A percentile compares a stretch with the other conserved stretches of the same genome.
Conservation (phyloP, 225 moss, liverwort and hornwort genomes). For the Thuidium tamariscinum region DNA sequence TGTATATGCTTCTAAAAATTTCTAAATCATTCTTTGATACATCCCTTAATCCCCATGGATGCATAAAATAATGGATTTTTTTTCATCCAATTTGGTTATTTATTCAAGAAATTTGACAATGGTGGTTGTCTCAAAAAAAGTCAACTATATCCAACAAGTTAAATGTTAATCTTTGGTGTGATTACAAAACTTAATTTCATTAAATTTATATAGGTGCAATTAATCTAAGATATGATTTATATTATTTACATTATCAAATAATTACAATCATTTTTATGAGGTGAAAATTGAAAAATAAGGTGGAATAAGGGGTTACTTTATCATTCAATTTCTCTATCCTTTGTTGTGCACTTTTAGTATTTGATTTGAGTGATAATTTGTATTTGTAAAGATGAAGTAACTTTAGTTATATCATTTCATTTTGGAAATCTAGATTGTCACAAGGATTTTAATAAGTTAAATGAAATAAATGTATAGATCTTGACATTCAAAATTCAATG, state of each 20-base stretch:
- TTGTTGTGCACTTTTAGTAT: not conserved
- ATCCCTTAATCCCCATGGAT: rapidly evolving
- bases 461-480: rapidly evolving
- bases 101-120: not conserved
- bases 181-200: not conserved
- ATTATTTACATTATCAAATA: not conserved
- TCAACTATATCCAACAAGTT: not conserved
- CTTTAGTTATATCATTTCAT: not conserved
- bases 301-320: rapidly evolving
- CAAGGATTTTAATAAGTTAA: not conserved
- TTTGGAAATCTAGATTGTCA: not conserved
- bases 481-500: not conserved
- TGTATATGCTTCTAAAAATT: not conserved
- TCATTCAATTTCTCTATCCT: not conserved
- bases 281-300: not conserved
- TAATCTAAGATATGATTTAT: not conserved
- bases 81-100: not conserved
- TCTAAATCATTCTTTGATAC: not conserved
- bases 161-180: not conserved
- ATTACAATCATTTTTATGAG: not conserved
- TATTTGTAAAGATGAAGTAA: not conserved
- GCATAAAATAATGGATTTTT: not conserved
- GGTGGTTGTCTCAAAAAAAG: not conserved
- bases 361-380: not conserved
- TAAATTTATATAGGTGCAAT: not conserved